A percentile compares a stretch with the other conserved stretches of the same genome.
phyloP scores from a whole-genome alignment of 352 stramenopile species.

The Globisporangium spinosum region DNA sequence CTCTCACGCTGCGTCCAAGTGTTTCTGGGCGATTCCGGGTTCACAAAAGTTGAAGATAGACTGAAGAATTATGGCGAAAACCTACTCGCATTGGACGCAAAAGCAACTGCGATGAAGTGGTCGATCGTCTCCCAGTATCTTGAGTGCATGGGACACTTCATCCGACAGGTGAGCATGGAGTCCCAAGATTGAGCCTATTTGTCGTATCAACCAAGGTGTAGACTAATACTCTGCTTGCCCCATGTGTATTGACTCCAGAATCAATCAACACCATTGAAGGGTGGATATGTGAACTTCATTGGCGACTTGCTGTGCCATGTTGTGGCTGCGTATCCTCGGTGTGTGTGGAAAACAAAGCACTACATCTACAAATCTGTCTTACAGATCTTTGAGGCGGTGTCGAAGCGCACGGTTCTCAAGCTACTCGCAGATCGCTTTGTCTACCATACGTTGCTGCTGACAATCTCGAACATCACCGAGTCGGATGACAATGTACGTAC shows the following conservation, averaged over 20 bases:
- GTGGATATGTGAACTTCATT: slow-evolving; percentile 50
- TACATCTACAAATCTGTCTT: slow-evolving; percentile 52
- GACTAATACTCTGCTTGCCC: background rate
- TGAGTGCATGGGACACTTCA: slow-evolving; percentile 54
- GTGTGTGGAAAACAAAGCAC: slow-evolving; percentile 57
- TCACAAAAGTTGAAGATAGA: slow-evolving; percentile 66
- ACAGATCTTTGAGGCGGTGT: slow-evolving; percentile 37
- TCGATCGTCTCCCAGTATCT: slow-evolving; percentile 51
- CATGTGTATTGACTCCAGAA: slow-evolving; percentile 15
- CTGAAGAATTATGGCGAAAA: slow-evolving; percentile 67
- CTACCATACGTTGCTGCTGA: slow-evolving; percentile 57
- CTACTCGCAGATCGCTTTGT: slow-evolving; percentile 51
- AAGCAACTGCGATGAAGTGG: slow-evolving; percentile 51
- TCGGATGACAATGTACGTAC: slow-evolving; percentile 20
- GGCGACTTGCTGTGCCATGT: slow-evolving; percentile 57
- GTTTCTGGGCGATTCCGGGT: slow-evolving; percentile 48
- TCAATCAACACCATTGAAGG: slow-evolving; percentile 27
- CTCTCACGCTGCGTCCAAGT: slow-evolving; percentile 39
- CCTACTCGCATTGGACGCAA: slow-evolving; percentile 51
- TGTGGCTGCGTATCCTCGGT: slow-evolving; percentile 57
- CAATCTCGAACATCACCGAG: slow-evolving; percentile 58
- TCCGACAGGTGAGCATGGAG: slow-evolving; percentile 37
- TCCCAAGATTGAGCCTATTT: background rate
- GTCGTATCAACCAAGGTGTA: background rate
- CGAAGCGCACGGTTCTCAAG: slow-evolving; percentile 31